These are phyloP conservation scores for Diplodia sapinea DNA, from an alignment of 2,329 filamentous ascomycete genomes.

Conservation along the genomic window DNA sequence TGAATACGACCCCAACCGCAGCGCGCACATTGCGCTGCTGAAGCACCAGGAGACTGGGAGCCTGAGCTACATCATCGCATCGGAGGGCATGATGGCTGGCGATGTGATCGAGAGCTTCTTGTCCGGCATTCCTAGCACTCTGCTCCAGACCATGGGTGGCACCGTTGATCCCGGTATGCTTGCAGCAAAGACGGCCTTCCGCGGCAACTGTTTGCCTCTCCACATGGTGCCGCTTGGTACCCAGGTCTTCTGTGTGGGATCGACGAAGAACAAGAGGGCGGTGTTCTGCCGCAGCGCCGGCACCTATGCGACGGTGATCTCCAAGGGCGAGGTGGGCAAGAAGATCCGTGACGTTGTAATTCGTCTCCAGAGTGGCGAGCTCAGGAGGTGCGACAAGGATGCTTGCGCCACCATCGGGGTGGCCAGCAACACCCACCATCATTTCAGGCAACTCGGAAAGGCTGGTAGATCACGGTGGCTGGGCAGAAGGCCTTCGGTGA, in stretches of 20 bases:
- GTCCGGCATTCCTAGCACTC: constrained; percentile 81
- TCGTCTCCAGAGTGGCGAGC: constrained; percentile 88
- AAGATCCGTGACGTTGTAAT: constrained; percentile 81
- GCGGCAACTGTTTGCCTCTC: constrained; percentile 92
- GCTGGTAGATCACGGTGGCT: constrained; percentile 92
- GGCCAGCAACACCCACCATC: constrained; percentile 89
- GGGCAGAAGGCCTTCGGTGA: constrained; percentile 91
- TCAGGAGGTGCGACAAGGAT: constrained; percentile 86
- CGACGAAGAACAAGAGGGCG: constrained; percentile 71
- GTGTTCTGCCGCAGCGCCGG: constrained; percentile 96
- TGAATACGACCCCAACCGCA: constrained; percentile 93
- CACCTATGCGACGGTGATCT: constrained; percentile 85
- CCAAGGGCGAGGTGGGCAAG: constrained; percentile 72
- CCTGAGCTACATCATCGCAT: constrained; percentile 92
- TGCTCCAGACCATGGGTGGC: constrained; percentile 92
- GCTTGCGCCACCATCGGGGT: constrained; percentile 94
- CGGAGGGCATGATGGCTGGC: constrained; percentile 90
- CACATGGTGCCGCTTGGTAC: constrained; percentile 97
- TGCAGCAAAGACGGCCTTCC: constrained; percentile 89
- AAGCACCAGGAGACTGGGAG: constrained; percentile 74
- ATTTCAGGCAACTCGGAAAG: constrained; percentile 91
- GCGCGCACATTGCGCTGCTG: constrained; percentile 88
- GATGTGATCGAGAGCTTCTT: constrained; percentile 93
- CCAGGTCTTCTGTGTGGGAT: constrained; percentile 87
- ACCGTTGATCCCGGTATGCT: constrained; percentile 92